Evolutionary conservation across 768 basidiomycete genomes (phyloP), one percentile per base, ranked within the genome.

Genomic region (Leccinum longicurvipes): DNA sequence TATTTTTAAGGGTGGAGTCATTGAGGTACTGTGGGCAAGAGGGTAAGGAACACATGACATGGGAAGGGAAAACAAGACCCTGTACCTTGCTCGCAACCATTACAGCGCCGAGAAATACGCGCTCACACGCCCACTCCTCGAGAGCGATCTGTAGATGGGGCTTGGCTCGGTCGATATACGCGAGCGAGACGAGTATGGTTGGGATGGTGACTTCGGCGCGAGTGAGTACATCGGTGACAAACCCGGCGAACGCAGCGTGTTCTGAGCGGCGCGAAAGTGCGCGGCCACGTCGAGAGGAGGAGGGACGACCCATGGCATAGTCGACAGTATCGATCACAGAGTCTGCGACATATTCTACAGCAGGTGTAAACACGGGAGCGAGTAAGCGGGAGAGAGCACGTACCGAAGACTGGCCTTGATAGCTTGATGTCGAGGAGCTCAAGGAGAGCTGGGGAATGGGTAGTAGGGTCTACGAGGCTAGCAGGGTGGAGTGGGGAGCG

Each of bases 41-140:
- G 27, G 19, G 31, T 61, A 6, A 63, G 58, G 31, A 19, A 53
- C 42, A 0, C 7, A 28, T 47, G 53, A 25, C 53, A 61, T 53
- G 61, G 39, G 51, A 61, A 58, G 72, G 67, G 60, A 51, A 47
- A 51, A 34, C 25, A 14, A 64, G 34, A 34, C 1, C 52, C 19
- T 64, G 63, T 68, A 89, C 87, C 79, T 94, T 95, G 74, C 87
- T 87, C 7, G 93, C 92, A 47, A 83, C 77, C 72, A 95, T 93
- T 60, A 94, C 72, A n/a, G 91, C 85, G 50, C 93, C 93, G 42
- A 95, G 82, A 74, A 95, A 94, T 28, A 95, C 92, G 41, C 93
- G 85, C 72, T 94, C 91, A 48, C 89, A 79, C 14, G 92, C 93
- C 89, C 89, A 91, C 65, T 89, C 84, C 67, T 90, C 87, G 57